Evolutionary conservation across 495 filamentous ascomycete species (phyloP).

Genomic region (Clavariopsis aquatica): DNA sequence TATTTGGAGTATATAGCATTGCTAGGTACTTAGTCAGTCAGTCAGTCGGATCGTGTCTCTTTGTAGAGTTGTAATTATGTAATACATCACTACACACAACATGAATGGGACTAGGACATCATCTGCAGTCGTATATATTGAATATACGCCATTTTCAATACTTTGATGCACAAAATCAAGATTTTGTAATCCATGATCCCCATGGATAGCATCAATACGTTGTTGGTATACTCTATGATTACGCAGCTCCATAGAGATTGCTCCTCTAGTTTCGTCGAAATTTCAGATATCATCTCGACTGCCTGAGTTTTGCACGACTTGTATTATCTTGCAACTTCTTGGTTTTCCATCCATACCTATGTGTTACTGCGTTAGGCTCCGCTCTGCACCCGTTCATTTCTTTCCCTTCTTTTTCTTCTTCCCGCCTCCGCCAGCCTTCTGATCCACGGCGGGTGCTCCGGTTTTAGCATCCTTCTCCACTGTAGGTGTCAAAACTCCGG

Average conservation of each 20-base stretch:
- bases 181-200: neutral
- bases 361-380: neutral
- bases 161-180: neutral
- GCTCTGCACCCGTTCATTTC: slow-evolving; percentile 34
- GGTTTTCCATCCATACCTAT: neutral
- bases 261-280: neutral
- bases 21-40: too few species aligned
- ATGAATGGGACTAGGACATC: neutral
- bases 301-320: neutral
- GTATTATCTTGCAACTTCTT: neutral
- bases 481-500: slow-evolving; percentile 14
- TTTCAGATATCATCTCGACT: neutral
- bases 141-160: slow-evolving; percentile 2
- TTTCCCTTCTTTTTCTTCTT: slow-evolving; percentile 48
- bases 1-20: too few species aligned
- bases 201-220: neutral
- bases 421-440: slow-evolving; percentile 32
- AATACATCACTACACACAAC: too few species aligned
- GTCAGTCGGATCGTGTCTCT: too few species aligned
- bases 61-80: too few species aligned
- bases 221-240: neutral
- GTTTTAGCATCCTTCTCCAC: slow-evolving; percentile 22
- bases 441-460: slow-evolving; percentile 8
- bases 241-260: neutral
- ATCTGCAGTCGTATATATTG: neutral